These are phyloP conservation scores for Calonectria leucothoes DNA, from an alignment of 2,329 filamentous ascomycete species.

Conservation along the genomic window DNA sequence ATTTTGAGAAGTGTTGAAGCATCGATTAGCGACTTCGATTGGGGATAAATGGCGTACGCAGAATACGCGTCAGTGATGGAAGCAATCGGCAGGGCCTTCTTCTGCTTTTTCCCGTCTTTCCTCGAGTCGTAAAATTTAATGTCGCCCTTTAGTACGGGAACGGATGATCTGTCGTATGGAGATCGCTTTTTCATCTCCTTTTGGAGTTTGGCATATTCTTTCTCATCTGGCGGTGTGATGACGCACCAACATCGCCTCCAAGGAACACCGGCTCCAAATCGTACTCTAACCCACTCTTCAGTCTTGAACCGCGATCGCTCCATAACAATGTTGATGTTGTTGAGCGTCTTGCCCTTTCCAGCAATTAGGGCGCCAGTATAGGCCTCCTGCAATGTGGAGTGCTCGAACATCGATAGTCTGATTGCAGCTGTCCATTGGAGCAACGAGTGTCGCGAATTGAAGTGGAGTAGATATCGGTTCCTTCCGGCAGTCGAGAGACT, in stretches of 20 bases:
- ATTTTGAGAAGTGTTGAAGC: constrained; percentile 95
- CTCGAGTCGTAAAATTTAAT: constrained; percentile 95
- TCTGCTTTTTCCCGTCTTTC: constrained; percentile 82
- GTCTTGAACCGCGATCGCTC: constrained; percentile 80
- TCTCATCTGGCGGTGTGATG: constrained; percentile 91
- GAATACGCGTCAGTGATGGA: constrained; percentile 92
- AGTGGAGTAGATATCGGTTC: constrained; percentile 95
- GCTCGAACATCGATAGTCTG: constrained; percentile 92
- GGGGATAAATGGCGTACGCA: constrained; percentile 95
- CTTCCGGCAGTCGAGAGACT: constrained; percentile 95
- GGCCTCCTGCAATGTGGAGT: constrained; percentile 91
- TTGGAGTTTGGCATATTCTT: constrained; percentile 85
- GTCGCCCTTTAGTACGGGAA: constrained; percentile 80
- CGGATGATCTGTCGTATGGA: constrained; percentile 79
- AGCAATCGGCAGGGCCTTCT: constrained; percentile 90
- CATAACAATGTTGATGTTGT: constrained; percentile 92
- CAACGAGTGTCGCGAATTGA: constrained; percentile 92
- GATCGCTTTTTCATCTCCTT: constrained; percentile 86
- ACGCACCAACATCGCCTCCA: constrained; percentile 99
- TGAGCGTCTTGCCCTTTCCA: constrained; percentile 88
- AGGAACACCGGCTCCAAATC: constrained; percentile 94
- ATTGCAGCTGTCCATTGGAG: constrained; percentile 97
- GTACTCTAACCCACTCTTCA: constrained; percentile 94
- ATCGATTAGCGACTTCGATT: constrained; percentile 92
- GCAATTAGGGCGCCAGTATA: constrained; percentile 97